Percentiles rank a stretch among this genome's conserved stretches.
Conservation (phyloP, 495 filamentous ascomycete genomes). For the Viridothelium virens region DNA sequence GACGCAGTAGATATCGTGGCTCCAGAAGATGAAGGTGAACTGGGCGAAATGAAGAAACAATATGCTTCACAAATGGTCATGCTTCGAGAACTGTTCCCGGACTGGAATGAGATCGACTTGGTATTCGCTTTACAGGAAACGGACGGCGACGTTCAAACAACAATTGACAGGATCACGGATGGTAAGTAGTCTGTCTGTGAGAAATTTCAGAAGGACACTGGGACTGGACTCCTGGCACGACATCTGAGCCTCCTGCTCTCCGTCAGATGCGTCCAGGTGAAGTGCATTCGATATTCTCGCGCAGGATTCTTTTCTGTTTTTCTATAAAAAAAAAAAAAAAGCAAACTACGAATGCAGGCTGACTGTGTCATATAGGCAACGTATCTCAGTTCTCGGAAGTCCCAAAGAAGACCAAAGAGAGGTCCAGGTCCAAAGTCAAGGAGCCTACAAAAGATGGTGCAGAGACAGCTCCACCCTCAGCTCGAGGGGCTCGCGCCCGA, state of each 20-base stretch:
- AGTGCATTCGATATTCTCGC: not conserved
- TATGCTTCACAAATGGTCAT: conserved; percentile 64
- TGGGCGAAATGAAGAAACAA: conserved; percentile 82
- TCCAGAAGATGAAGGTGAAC: conserved; percentile 79
- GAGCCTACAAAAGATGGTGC: conserved; percentile 46
- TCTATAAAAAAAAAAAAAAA: no score
- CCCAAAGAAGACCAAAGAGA: conserved; percentile 81
- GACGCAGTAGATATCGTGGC: conserved; percentile 39
- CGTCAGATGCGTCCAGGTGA: not conserved
- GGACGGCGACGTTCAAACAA: conserved; percentile 73
- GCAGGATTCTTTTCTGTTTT: not conserved
- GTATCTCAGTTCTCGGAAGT: conserved; percentile 94
- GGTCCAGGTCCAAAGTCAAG: conserved; percentile 74
- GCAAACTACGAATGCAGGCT: not conserved
- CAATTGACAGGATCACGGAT: conserved; percentile 84
- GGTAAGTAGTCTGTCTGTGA: conserved; percentile 48
- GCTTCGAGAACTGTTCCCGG: conserved; percentile 84
- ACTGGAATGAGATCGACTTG: conserved; percentile 87
- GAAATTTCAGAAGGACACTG: not conserved
- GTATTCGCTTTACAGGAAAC: conserved; percentile 88
- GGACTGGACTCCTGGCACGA: not conserved
- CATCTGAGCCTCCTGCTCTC: not conserved
- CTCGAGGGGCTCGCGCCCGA: conserved; percentile 58
- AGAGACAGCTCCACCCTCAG: conserved; percentile 41
- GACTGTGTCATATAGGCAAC: conserved; percentile 50